Evolutionary conservation across 768 basidiomycete genomes (phyloP).

Genomic region (Gloeostereum incarnatum): DNA sequence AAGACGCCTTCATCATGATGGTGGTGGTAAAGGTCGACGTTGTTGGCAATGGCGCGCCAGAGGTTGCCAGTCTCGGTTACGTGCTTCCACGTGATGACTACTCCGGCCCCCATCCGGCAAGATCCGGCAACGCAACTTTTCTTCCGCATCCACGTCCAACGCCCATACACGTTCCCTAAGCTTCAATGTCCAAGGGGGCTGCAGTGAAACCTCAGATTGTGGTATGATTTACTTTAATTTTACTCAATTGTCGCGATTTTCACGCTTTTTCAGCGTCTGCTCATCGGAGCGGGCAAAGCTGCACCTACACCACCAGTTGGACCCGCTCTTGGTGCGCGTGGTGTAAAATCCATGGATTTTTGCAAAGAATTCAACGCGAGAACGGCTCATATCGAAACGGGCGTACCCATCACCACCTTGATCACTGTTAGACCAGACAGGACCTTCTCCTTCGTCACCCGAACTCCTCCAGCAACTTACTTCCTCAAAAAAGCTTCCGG

Average conservation of each 20-base stretch:
- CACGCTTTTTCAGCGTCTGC: conserved; percentile 49
- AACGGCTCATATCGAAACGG: conserved; percentile 79
- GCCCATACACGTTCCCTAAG: conserved; percentile 1
- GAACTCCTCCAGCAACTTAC: conserved; percentile 84
- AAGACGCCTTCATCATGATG: conserved; percentile 4
- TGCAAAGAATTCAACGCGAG: conserved; percentile 99
- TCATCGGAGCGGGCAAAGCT: conserved; percentile 90
- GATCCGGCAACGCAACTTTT: not conserved
- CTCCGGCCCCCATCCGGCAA: not conserved
- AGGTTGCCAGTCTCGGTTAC: conserved; percentile 4
- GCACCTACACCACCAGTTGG: conserved; percentile 95
- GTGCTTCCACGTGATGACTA: not conserved
- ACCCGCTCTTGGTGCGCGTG: conserved; percentile 94
- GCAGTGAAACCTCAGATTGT: conserved; percentile 63
- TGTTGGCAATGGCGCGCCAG: conserved; percentile 3
- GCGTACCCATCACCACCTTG: conserved; percentile 83
- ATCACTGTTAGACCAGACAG: conserved; percentile 94
- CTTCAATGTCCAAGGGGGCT: conserved; percentile 59
- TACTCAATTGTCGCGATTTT: conserved; percentile 8
- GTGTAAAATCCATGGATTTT: conserved; percentile 99
- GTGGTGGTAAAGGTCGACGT: conserved; percentile 4
- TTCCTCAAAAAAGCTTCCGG: conserved; percentile 88
- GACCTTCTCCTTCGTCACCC: conserved; percentile 87
- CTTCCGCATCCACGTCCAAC: conserved; percentile 5
- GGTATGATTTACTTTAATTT: conserved; percentile 35